Percentiles rank a stretch among this genome's conserved stretches.
These are phyloP conservation scores for Zizania palustris DNA, from an alignment of 202 grass and related monocot genomes.

Conservation along the genomic window DNA sequence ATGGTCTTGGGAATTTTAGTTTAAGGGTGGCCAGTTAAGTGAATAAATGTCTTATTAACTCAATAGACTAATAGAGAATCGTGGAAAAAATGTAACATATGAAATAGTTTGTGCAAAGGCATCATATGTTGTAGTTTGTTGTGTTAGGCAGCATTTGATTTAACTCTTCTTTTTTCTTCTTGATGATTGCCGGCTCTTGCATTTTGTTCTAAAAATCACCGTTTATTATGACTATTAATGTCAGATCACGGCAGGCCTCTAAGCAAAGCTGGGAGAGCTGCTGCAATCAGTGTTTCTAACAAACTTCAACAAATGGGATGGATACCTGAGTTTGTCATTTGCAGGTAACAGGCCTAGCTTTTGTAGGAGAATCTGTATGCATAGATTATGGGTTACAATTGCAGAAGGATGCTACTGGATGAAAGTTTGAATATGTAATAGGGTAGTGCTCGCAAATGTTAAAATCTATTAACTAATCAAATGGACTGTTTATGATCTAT, in stretches of 20 bases:
- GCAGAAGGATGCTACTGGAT: background rate
- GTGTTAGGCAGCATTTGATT: background rate
- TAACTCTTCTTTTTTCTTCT: slow-evolving; percentile 1
- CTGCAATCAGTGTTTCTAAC: slow-evolving; percentile 73
- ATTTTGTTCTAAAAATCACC: background rate
- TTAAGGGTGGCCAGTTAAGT: too few species aligned
- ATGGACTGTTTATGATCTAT: background rate
- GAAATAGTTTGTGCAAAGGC: background rate
- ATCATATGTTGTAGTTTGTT: background rate
- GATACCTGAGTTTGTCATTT: slow-evolving; percentile 88
- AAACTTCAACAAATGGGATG: slow-evolving; percentile 89
- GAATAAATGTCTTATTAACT: background rate
- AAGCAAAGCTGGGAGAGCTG: slow-evolving; percentile 66
- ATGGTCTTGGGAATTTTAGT: background rate
- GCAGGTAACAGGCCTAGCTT: slow-evolving; percentile 57
- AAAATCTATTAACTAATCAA: background rate
- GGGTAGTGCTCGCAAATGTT: background rate
- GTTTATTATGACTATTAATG: background rate
- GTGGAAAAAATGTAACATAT: background rate
- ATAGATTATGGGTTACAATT: background rate
- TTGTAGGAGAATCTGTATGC: background rate
- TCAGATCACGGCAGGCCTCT: slow-evolving; percentile 89
- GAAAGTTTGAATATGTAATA: slow-evolving; percentile 12
- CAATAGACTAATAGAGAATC: background rate
- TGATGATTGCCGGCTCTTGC: background rate